A percentile compares a stretch with the other conserved stretches of the same genome.
These are phyloP conservation scores for Pachysandra terminalis DNA, from an alignment of 164 flowering plant genomes.

Conservation along the genomic window DNA sequence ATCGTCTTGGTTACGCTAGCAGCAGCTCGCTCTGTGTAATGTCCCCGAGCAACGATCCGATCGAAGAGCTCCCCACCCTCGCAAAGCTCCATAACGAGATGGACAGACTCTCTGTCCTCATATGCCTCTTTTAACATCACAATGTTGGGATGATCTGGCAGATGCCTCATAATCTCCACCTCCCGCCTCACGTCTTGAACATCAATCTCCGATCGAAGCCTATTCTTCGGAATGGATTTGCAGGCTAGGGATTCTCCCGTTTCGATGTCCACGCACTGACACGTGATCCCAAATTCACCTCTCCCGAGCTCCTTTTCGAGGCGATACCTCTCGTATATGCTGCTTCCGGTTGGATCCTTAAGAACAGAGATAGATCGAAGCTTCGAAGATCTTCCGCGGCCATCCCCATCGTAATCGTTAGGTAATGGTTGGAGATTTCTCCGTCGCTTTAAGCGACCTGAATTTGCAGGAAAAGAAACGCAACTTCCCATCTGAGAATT, in stretches of 20 bases:
- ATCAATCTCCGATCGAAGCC: conserved; percentile 63
- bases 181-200: conserved; percentile 76
- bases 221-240: conserved; percentile 62
- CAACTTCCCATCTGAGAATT: conserved; percentile 12
- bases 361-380: conserved; percentile 16
- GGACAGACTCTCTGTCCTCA: conserved; percentile 60
- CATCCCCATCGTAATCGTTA: neutral
- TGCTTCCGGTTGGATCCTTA: conserved; percentile 22
- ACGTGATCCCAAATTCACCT: conserved; percentile 77
- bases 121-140: conserved; percentile 58
- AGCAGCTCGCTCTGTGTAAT: conserved; percentile 75
- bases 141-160: conserved; percentile 66
- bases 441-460: conserved; percentile 1
- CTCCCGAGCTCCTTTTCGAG: conserved; percentile 71
- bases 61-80: conserved; percentile 87
- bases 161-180: conserved; percentile 72
- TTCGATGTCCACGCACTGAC: conserved; percentile 35
- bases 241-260: conserved; percentile 56
- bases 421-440: neutral
- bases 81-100: conserved; percentile 81
- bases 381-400: neutral
- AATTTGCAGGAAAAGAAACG: neutral
- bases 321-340: conserved; percentile 28
- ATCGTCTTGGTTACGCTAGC: conserved; percentile 55
- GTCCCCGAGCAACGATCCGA: conserved; percentile 68